phyloP scores from a whole-genome alignment of 2,329 filamentous ascomycete genomes.

The Exophiala phaeomuriformis region DNA sequence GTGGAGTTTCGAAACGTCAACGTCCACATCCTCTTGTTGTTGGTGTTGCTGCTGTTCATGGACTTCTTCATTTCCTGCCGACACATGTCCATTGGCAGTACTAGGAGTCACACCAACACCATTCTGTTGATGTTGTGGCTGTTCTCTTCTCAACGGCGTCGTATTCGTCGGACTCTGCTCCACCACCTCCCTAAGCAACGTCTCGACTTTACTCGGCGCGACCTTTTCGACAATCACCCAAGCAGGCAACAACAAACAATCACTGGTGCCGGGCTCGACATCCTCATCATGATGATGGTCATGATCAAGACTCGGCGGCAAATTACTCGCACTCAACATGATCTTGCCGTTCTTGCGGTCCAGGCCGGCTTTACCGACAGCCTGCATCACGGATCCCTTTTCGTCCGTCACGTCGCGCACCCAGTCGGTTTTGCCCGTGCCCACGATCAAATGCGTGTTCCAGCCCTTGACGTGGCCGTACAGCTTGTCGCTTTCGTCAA shows the following conservation, averaged over 20 bases:
- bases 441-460: constrained; percentile 83
- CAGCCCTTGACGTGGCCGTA: constrained; percentile 83
- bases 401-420: constrained; percentile 82
- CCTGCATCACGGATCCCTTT: constrained; percentile 76
- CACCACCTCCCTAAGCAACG: constrained; percentile 22
- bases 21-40: neutral
- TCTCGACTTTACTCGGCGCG: constrained; percentile 17
- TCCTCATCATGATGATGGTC: constrained; percentile 10
- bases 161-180: constrained; percentile 18
- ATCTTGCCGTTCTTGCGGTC: constrained; percentile 22
- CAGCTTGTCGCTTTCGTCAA: constrained; percentile 69
- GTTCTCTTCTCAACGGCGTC: constrained; percentile 7
- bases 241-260: constrained; percentile 23
- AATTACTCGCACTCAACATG: constrained; percentile 26
- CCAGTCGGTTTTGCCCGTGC: constrained; percentile 96
- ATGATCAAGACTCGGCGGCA: constrained; percentile 11
- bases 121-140: neutral
- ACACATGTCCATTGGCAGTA: constrained; percentile 1
- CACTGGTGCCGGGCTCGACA: constrained; percentile 15
- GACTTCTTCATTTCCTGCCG: constrained; percentile 8
- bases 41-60: neutral
- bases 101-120: neutral
- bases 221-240: constrained; percentile 26
- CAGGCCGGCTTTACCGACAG: constrained; percentile 48
- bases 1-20: neutral